A percentile compares a stretch with the other conserved stretches of the same genome.
These are phyloP conservation scores for Trichopus zeylanicus DNA, from an alignment of 116 monocot species.

Conservation along the genomic window DNA sequence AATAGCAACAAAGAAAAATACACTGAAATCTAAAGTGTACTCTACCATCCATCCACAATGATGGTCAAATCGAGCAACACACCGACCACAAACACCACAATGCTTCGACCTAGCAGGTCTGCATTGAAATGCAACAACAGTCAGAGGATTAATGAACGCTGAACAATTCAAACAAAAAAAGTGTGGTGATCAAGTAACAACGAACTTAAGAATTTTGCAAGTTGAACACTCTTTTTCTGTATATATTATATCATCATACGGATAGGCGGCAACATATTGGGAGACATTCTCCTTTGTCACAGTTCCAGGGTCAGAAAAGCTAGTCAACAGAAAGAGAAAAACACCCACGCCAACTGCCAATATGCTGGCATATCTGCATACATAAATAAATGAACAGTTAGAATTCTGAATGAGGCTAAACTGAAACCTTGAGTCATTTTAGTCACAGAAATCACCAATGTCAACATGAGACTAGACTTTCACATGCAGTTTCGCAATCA, in stretches of 20 bases:
- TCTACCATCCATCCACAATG: constrained; percentile 97
- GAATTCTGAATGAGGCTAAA: too few species aligned
- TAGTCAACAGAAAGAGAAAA: constrained; percentile 78
- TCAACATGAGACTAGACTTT: not conserved
- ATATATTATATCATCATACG: constrained; percentile 78
- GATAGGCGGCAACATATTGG: constrained; percentile 71
- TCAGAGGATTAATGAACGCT: constrained; percentile 16
- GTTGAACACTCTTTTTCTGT: constrained; percentile 70
- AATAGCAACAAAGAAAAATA: not conserved
- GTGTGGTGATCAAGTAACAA: constrained; percentile 7
- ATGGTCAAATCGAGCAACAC: constrained; percentile 95
- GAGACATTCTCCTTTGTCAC: constrained; percentile 74
- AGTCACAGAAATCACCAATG: not conserved
- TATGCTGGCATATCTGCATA: constrained; percentile 59
- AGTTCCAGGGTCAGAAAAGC: constrained; percentile 96
- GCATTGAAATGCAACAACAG: constrained; percentile 23
- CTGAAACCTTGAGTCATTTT: not conserved
- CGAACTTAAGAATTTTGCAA: constrained; percentile 85
- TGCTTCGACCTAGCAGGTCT: constrained; percentile 98
- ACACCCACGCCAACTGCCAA: constrained; percentile 60
- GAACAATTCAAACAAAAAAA: not conserved
- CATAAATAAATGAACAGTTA: too few species aligned
- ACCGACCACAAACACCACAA: constrained; percentile 83
- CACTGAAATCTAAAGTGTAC: not conserved
- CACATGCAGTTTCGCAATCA: too few species aligned